Evolutionary conservation across 805 yeast species (phyloP), one percentile per base, ranked within the genome.

Genomic region (Yarrowia sp.): DNA sequence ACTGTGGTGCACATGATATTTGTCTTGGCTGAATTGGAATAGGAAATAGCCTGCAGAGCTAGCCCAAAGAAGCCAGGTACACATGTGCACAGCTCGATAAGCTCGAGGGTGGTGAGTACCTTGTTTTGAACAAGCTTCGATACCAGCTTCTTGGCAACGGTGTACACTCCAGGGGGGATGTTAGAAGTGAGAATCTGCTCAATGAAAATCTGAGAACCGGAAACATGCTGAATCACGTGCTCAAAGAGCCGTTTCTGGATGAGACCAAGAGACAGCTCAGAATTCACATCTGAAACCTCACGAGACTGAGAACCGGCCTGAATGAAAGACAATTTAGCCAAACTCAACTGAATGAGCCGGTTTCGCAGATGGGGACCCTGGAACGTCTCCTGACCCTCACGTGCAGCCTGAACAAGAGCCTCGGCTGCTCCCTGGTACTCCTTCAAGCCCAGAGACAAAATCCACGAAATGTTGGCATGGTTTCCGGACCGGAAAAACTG

Each of bases 401-500:
- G 81, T 35, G 51, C 48, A 80, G 84, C 80, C 1, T 75, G 71
- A 3, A 78, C 70, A 35, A 91, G 75, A 1, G 80, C 77, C 13
- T 73, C 69, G 0, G 87, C 77, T 0, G 92, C 93, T 1, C 74
- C 71, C 4, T 62, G 68, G 71, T 80, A 88, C 9, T 84, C 78
- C 3, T 78, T 79, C 67, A 80, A 83, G 36, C 84, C 73, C 13
- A 90, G 73, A 65, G 87, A 82, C 65, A 84, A 81, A 18, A 91
- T 86, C 97, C 97, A 92, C 1, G 90, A 81, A 58, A 89, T 81
- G 51, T 68, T 68, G 50, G 63, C 55, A 62, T 69, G 67, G 35
- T 70, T 76, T 4, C 84, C 71, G 11, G 68, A 50, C 15, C 73
- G 69, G 66, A 92, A 81, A 71, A 85, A 92, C 67, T 75, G 74